phyloP scores from a whole-genome alignment of 805 yeast genomes.

The Zygosaccharomyces pseudorouxii region DNA sequence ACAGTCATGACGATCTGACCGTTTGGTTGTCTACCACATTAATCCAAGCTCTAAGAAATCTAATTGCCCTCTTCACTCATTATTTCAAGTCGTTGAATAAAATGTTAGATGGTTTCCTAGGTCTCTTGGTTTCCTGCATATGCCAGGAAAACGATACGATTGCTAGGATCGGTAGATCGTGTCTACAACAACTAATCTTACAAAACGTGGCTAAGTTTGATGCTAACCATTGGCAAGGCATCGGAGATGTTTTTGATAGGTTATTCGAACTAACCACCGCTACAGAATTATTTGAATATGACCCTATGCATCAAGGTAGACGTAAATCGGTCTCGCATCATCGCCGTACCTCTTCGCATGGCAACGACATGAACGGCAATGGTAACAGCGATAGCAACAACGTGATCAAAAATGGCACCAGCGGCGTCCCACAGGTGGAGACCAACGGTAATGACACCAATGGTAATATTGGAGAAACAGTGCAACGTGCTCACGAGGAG shows the following conservation, averaged over 20 bases:
- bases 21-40: constrained; percentile 96
- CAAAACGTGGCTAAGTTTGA: constrained; percentile 66
- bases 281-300: constrained; percentile 62
- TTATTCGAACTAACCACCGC: constrained; percentile 85
- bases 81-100: constrained; percentile 73
- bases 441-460: constrained; percentile 23
- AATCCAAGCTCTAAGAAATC: constrained; percentile 87
- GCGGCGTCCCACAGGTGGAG: constrained; percentile 1
- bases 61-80: constrained; percentile 76
- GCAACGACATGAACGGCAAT: constrained; percentile 1
- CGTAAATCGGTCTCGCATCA: constrained; percentile 16
- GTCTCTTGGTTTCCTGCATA: constrained; percentile 76
- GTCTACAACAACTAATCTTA: constrained; percentile 73
- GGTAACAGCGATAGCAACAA: constrained; percentile 3
- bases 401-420: constrained; percentile 9
- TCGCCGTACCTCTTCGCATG: background rate
- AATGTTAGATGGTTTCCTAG: constrained; percentile 74
- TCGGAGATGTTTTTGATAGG: constrained; percentile 58
- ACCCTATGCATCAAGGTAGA: constrained; percentile 38
- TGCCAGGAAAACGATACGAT: constrained; percentile 97
- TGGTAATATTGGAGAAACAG: constrained; percentile 34
- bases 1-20: constrained; percentile 76
- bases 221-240: constrained; percentile 66
- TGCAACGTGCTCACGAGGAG: constrained; percentile 32
- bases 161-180: constrained; percentile 88